These are phyloP conservation scores for Cucurbita ficifolia DNA, from an alignment of 306 rosid genomes.

Conservation along the genomic window DNA sequence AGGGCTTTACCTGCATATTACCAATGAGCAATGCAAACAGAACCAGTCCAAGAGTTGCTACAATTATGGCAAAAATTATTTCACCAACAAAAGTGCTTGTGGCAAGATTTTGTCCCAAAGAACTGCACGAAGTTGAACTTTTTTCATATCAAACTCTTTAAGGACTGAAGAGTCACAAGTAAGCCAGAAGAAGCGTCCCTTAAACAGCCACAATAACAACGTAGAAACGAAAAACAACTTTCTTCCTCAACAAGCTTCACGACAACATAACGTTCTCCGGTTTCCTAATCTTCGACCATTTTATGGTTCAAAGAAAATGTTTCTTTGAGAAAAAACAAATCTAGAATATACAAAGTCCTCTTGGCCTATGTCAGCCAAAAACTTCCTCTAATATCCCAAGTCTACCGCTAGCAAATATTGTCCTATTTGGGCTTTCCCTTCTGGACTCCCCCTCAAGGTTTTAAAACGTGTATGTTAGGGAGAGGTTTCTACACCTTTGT, in stretches of 20 bases:
- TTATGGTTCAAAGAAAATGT: background rate
- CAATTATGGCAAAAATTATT: conserved; percentile 58
- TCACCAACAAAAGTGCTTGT: conserved; percentile 87
- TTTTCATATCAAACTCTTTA: background rate
- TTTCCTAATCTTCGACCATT: background rate
- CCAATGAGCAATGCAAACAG: conserved; percentile 86
- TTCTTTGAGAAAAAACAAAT: background rate
- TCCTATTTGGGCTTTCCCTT: no score
- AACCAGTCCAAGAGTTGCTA: conserved; percentile 72
- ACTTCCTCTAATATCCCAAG: no score
- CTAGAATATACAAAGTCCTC: background rate
- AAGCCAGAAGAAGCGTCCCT: background rate
- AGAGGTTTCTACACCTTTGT: no score
- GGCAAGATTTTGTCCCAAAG: conserved; percentile 75
- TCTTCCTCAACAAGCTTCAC: background rate
- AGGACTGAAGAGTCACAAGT: background rate
- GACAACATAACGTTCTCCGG: background rate
- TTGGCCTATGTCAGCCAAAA: background rate
- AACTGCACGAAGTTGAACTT: conserved; percentile 32
- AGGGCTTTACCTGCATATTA: conserved; percentile 75
- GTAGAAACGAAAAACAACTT: background rate
- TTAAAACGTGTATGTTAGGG: no score
- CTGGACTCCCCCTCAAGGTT: no score
- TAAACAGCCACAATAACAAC: background rate
- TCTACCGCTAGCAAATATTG: no score